Evolutionary conservation across 2,329 filamentous ascomycete genomes (phyloP).

Genomic region (Helotiales sp.): DNA sequence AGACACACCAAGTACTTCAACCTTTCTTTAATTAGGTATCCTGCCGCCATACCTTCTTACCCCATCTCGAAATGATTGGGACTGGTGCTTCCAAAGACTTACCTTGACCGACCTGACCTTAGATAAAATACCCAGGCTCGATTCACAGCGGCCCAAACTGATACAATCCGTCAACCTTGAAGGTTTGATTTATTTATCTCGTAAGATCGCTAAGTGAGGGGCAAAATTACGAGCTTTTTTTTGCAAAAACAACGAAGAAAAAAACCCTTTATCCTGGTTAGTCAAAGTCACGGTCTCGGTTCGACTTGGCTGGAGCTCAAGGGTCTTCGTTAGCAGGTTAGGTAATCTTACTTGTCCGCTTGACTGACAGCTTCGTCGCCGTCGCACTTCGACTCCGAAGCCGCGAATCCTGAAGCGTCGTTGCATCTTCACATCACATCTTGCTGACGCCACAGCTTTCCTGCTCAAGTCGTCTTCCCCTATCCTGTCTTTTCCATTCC

Average conservation of each 20-base stretch:
- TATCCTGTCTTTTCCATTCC: not conserved
- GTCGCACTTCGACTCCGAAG: not conserved
- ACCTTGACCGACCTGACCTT: not conserved
- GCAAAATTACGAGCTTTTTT: conserved; percentile 7
- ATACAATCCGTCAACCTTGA: not conserved
- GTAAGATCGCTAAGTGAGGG: not conserved
- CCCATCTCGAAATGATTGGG: not conserved
- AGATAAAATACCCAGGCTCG: not conserved
- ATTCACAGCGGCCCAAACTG: not conserved
- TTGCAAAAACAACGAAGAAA: not conserved
- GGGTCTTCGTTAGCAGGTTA: too few species aligned
- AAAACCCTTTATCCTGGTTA: not conserved
- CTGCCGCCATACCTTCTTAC: not conserved
- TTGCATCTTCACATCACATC: not conserved
- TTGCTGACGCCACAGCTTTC: conserved; percentile 4
- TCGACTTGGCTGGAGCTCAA: not conserved
- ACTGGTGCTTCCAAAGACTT: too few species aligned
- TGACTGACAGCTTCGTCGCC: not conserved
- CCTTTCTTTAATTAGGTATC: too few species aligned
- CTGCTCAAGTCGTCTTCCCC: too few species aligned
- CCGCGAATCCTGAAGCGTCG: not conserved
- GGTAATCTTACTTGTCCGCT: too few species aligned
- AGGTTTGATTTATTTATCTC: not conserved
- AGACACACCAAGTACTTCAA: not conserved
- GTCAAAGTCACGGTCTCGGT: conserved; percentile 3